Percentiles rank a stretch among this genome's conserved stretches.
These are phyloP conservation scores for Fusarium begoniae DNA, from an alignment of 2,329 filamentous ascomycete genomes.

Conservation along the genomic window DNA sequence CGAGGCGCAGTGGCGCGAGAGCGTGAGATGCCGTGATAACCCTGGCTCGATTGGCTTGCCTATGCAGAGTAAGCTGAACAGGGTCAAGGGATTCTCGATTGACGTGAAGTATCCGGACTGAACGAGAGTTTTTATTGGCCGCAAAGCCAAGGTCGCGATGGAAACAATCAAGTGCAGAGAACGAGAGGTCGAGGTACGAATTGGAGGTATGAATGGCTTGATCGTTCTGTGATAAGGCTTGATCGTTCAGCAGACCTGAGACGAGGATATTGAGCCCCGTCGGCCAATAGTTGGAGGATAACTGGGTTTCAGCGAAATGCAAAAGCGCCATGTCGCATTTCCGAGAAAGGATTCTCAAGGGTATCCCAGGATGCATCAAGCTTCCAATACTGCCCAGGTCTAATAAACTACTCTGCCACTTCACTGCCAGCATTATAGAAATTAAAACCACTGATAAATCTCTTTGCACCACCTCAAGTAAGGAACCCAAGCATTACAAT, in stretches of 20 bases:
- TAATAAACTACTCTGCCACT: background rate
- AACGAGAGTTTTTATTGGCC: fast-evolving
- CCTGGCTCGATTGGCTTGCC: background rate
- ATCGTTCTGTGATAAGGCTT: too few relatives aligned
- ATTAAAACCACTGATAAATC: background rate
- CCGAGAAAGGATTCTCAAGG: background rate
- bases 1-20: background rate
- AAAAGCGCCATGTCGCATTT: background rate
- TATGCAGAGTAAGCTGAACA: background rate
- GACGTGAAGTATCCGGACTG: background rate
- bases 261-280: background rate
- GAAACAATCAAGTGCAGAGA: fast-evolving
- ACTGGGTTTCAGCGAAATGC: fast-evolving
- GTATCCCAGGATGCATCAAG: fast-evolving
- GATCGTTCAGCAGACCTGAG: background rate
- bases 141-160: fast-evolving
- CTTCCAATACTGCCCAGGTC: background rate
- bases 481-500: fast-evolving
- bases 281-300: background rate
- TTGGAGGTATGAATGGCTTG: background rate
- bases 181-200: fast-evolving
- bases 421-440: fast-evolving
- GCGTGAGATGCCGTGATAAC: background rate
- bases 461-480: background rate
- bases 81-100: fast-evolving